phyloP scores from a whole-genome alignment of 2,329 filamentous ascomycete species.

The Colletotrichum zoysiae region DNA sequence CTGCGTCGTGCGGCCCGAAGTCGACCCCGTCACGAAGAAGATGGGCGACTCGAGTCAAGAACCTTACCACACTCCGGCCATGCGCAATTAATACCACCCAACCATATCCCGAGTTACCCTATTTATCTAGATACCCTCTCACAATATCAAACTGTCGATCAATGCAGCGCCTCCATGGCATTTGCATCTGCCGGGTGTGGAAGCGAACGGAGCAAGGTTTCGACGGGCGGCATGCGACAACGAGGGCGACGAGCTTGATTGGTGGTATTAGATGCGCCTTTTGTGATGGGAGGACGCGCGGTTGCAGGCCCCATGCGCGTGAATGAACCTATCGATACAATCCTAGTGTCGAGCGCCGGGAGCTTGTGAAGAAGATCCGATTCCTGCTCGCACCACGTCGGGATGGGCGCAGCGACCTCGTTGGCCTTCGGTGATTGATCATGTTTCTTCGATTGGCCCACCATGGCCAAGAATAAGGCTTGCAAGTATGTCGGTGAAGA shows the following conservation, averaged over 20 bases:
- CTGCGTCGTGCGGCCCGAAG: slow-evolving; percentile 10
- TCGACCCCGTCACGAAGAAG: slow-evolving; percentile 3
- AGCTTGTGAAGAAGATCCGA: slow-evolving; percentile 6
- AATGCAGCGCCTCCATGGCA: background rate
- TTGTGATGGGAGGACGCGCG: slow-evolving; percentile 19
- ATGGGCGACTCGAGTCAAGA: slow-evolving; percentile 4
- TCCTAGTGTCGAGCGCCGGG: slow-evolving; percentile 11
- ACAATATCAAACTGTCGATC: slow-evolving; percentile 31
- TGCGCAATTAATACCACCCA: background rate
- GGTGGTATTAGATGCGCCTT: slow-evolving; percentile 29
- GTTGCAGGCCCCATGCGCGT: slow-evolving; percentile 29
- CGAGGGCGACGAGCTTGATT: slow-evolving; percentile 22
- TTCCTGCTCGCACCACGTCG: slow-evolving; percentile 3
- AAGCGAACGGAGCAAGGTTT: background rate
- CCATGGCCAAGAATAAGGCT: background rate
- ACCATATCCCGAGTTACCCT: slow-evolving; percentile 9
- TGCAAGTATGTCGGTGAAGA: slow-evolving; percentile 12
- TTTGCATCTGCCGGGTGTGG: background rate
- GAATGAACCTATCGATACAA: slow-evolving; percentile 7
- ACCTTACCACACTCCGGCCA: background rate
- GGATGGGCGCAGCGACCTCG: slow-evolving; percentile 12
- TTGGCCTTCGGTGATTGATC: slow-evolving; percentile 1
- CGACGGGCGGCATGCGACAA: slow-evolving; percentile 5
- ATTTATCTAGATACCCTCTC: slow-evolving; percentile 38
- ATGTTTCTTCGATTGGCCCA: background rate